Evolutionary conservation across 1,139 yeast species (phyloP).

Genomic region (Kurtzmaniella quercitrusa): DNA sequence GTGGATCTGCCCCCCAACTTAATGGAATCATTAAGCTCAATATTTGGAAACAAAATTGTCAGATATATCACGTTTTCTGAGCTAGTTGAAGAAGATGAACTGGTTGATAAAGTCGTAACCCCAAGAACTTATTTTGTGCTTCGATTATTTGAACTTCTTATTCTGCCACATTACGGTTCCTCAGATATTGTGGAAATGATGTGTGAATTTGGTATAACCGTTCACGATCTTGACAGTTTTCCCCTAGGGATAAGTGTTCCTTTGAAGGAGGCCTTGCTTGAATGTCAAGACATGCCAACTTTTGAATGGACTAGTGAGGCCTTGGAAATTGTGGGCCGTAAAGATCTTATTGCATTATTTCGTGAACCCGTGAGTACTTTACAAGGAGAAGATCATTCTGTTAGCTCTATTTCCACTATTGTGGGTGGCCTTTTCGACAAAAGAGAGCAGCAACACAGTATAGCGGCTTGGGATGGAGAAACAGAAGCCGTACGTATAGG

Average conservation of each 20-base stretch:
- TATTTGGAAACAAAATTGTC: slow-evolving; percentile 42
- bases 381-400: slow-evolving; percentile 3
- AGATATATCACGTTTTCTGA: slow-evolving; percentile 68
- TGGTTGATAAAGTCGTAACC: slow-evolving; percentile 55
- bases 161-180: slow-evolving; percentile 49
- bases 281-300: slow-evolving; percentile 54
- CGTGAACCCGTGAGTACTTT: slow-evolving; percentile 6
- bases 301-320: slow-evolving; percentile 48
- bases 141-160: slow-evolving; percentile 59
- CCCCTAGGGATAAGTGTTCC: slow-evolving; percentile 74
- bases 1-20: slow-evolving; percentile 53
- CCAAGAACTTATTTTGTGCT: slow-evolving; percentile 62
- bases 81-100: slow-evolving; percentile 59
- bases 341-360: slow-evolving; percentile 48
- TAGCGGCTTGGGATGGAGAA: slow-evolving; percentile 63
- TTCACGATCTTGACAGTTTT: slow-evolving; percentile 57
- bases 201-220: slow-evolving; percentile 51
- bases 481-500: slow-evolving; percentile 63
- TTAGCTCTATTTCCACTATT: slow-evolving; percentile 38
- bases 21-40: slow-evolving; percentile 49
- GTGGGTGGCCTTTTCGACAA: slow-evolving; percentile 43
- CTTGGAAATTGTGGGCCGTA: slow-evolving; percentile 61
- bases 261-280: slow-evolving; percentile 54
- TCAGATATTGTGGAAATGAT: slow-evolving; percentile 55
- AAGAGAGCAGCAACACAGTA: slow-evolving; percentile 27